Evolutionary conservation across 192 early-diverging fungal species (phyloP), one percentile per base, ranked within the genome.

Genomic region (Coemansia sp.): DNA sequence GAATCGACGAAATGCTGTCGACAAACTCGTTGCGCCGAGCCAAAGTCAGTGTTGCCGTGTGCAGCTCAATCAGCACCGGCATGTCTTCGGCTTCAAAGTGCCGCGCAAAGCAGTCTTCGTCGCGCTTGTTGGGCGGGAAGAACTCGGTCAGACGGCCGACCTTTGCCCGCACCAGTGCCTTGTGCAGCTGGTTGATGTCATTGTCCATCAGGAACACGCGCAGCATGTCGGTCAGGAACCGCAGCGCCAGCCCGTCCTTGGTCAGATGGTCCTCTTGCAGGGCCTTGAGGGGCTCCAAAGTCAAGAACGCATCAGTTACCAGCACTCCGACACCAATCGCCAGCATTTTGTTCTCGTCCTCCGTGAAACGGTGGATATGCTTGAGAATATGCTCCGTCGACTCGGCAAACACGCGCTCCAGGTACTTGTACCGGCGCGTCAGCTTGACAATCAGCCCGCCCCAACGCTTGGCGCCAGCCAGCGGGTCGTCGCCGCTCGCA

Each of bases 21-120:
- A 90, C 76, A 37, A 93, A 82, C 59, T 84, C 83, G 31, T 84
- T 86, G 71, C 90, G 94, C 64, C 82, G 74, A 41, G 83, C 80
- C 41, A 82, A 83, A 39, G 85, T 86, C 74, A 90, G 89, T 26
- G 87, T 85, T 65, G 88, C 89, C 52, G 83, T 88, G 71, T 91
- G 87, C 82, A 90, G 91, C 48, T 89, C 90, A 26, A 92, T 90
- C 22, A 98, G 73, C 55, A 87, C 85, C 75, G 93, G 92, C 87
- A 98, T 87, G 41, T 93, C 94, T 69, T 94, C 90, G 51, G 88
- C 92, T 74, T 94, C 92, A 83, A 96, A 96, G 81, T 98, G 94
- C 47, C 90, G 89, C 52, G 86, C 87, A 67, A 98, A 86, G 74
- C 89, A 89, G 59, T 94, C 92, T 61, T 91, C 90, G 69, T 89